Conservation (phyloP, 345 rosid species). For the Brassica cretica region DNA sequence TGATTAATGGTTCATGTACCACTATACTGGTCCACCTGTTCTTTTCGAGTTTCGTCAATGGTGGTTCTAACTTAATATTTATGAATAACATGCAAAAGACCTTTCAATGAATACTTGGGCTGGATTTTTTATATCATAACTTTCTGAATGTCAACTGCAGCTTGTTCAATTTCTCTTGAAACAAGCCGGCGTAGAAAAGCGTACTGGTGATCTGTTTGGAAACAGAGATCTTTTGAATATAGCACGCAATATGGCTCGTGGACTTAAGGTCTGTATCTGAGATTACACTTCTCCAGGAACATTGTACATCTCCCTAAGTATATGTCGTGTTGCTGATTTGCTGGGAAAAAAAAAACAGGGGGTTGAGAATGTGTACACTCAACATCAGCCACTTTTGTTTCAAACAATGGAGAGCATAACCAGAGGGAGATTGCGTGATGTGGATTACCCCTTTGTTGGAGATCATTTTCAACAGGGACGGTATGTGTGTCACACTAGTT, state of each 20-base stretch:
- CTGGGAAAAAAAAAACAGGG: conserved; percentile 49
- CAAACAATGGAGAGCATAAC: conserved; percentile 93
- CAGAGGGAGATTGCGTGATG: conserved; percentile 89
- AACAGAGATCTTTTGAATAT: conserved; percentile 91
- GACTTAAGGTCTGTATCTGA: conserved; percentile 69
- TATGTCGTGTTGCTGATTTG: conserved; percentile 3
- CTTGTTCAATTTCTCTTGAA: conserved; percentile 90
- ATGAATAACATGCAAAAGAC: conserved; percentile 9
- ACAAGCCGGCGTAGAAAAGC: conserved; percentile 95
- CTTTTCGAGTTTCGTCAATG: not conserved
- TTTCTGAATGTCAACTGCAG: conserved; percentile 53
- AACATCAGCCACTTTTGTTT: conserved; percentile 93
- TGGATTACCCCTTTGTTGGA: conserved; percentile 92
- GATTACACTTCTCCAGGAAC: conserved; percentile 12
- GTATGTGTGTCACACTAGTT: conserved; percentile 43
- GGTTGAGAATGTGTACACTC: conserved; percentile 95
- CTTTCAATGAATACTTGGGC: not conserved
- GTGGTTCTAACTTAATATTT: not conserved
- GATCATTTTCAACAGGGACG: conserved; percentile 96
- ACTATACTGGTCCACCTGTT: not conserved
- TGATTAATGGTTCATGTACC: conserved; percentile 6
- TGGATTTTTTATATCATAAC: conserved; percentile 16
- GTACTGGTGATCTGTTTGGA: conserved; percentile 94
- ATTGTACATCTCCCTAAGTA: not conserved
- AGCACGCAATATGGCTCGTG: conserved; percentile 99